Base-by-base conservation (phyloP, 176 grass and related monocot species). In the Aegilops speltoides region DNA sequence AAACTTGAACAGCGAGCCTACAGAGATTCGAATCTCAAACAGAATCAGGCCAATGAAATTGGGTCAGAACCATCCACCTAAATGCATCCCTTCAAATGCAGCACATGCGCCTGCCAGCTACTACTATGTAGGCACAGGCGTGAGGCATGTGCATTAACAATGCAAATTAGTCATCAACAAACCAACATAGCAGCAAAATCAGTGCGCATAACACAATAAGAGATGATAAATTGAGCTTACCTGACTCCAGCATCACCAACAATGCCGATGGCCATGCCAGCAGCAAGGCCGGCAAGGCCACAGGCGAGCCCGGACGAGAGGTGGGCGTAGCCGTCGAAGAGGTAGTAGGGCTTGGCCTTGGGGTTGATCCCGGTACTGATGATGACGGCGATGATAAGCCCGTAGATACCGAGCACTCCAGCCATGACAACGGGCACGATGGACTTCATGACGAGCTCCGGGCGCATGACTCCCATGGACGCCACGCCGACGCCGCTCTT, bases 371-470 rank as follows among this genome's bases (percentile, higher is more conserved):
- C 91, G 14, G 91, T 93, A 23, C 91, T 93, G 85, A 93, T 93
- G 88, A 93, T 93, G 59, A 93, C 91, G 3, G 91, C 91, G 2
- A 93, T 93, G 24, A 93, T 93, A 82, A 93, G 91, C 8, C 91
- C 91, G 34, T 93, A 93, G 88, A 93, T 93, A 52, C 91, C 91
- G 46, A 93, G 91, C 71, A 93, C 91, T 73, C 91, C 91, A 72
- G 91, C 91, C 91, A 93, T 93, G 85, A 93, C 91, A 1, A 93
- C 91, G 85, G 91, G 91, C 78, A 93, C 91, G 45, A 93, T 93
- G 71, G 91, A 93, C 85, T 93, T 93, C 91, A 93, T 93, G 15
- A 93, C 91, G 34, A 93, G 91, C 88, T 93, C 91, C 0, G 91
- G 91, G 64, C 91, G 91, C 91, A 90, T 93, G 34, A 93, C 91